Conservation (phyloP, 768 basidiomycete genomes). For the Termitomyces eurrhizus region DNA sequence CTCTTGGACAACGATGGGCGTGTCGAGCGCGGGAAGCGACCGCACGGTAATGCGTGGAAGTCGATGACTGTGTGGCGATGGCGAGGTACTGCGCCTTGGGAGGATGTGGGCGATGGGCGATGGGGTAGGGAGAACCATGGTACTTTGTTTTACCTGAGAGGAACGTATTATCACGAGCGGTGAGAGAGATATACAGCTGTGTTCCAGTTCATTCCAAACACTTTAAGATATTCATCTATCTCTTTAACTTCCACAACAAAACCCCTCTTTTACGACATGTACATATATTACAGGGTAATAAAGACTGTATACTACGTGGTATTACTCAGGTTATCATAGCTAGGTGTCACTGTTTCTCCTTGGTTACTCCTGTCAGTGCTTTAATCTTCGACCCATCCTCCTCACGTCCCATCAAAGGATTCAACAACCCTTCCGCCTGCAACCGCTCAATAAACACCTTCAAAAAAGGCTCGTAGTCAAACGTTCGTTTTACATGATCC, state of each 20-base stretch:
- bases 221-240: background rate
- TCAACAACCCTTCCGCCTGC: constrained; percentile 44
- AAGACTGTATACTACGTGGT: background rate
- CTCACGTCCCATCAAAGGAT: constrained; percentile 36
- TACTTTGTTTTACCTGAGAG: constrained; percentile 47
- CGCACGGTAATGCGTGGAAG: constrained; percentile 58
- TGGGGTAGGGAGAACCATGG: constrained; percentile 45
- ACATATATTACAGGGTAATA: background rate
- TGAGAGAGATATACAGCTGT: constrained; percentile 1
- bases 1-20: constrained; percentile 51
- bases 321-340: background rate
- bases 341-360: constrained; percentile 3
- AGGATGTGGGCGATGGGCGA: constrained; percentile 21
- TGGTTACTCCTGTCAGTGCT: background rate
- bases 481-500: constrained; percentile 55
- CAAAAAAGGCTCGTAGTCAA: constrained; percentile 62
- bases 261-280: background rate
- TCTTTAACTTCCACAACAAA: background rate
- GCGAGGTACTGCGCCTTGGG: constrained; percentile 26
- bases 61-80: constrained; percentile 52
- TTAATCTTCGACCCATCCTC: constrained; percentile 27
- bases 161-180: constrained; percentile 34
- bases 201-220: background rate
- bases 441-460: constrained; percentile 38
- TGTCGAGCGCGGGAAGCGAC: constrained; percentile 33